Evolutionary conservation across 1,284 basidiomycete species (phyloP).

Genomic region (Ustanciosporium gigantosporum): DNA sequence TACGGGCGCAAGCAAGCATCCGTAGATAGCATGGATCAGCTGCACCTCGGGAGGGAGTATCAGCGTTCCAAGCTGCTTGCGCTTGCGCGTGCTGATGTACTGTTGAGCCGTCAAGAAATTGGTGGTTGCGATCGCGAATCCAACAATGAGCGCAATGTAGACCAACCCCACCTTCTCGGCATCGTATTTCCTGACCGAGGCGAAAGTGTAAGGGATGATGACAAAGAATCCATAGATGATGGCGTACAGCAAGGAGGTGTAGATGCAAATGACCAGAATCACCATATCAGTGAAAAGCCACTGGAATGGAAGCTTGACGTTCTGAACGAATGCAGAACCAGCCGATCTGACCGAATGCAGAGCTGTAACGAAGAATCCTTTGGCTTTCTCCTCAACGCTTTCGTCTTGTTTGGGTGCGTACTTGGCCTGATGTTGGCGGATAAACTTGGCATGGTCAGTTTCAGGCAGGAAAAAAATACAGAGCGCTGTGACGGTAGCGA

Average conservation of each 20-base stretch:
- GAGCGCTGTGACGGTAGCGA: slow-evolving; percentile 19
- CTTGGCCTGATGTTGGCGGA: slow-evolving; percentile 16
- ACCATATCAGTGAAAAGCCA: slow-evolving; percentile 24
- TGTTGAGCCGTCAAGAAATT: slow-evolving; percentile 21
- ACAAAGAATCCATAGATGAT: slow-evolving; percentile 42
- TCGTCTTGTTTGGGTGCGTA: slow-evolving; percentile 1
- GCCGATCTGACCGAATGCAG: slow-evolving; percentile 2
- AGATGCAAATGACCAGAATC: slow-evolving; percentile 31
- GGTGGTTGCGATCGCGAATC: slow-evolving; percentile 15
- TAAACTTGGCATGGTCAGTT: slow-evolving; percentile 24
- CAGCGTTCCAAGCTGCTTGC: slow-evolving; percentile 10
- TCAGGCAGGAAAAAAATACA: slow-evolving; percentile 34
- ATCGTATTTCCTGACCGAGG: slow-evolving; percentile 23
- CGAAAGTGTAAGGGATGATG: slow-evolving; percentile 34
- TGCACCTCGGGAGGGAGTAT: slow-evolving; percentile 19
- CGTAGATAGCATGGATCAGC: slow-evolving; percentile 27
- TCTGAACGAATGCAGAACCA: slow-evolving; percentile 1
- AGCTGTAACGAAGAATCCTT: no score
- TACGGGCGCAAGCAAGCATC: slow-evolving; percentile 19
- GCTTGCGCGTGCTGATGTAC: slow-evolving; percentile 13
- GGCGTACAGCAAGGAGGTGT: slow-evolving; percentile 31
- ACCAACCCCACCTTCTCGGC: slow-evolving; percentile 25
- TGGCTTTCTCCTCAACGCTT: neutral
- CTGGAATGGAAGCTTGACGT: slow-evolving; percentile 23
- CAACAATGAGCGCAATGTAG: slow-evolving; percentile 30